Evolutionary conservation across 768 basidiomycete genomes (phyloP).

Genomic region (Dacryopinax spathularia): DNA sequence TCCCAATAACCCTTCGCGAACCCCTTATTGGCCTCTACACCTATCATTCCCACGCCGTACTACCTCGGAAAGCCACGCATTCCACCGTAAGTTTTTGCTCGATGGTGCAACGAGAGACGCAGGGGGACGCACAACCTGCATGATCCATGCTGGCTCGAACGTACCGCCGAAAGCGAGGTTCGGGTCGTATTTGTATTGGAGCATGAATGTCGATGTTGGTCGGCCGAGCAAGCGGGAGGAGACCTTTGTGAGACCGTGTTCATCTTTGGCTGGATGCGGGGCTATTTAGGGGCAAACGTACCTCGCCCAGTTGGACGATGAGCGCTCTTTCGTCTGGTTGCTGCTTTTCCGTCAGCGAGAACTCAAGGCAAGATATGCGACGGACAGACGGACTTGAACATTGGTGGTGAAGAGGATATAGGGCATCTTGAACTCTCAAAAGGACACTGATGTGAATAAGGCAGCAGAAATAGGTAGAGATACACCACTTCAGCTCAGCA

Average conservation of each 20-base stretch:
- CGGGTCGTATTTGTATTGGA: conserved; percentile 44
- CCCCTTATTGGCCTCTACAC: conserved; percentile 31
- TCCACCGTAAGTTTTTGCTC: too few relatives aligned
- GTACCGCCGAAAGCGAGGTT: conserved; percentile 47
- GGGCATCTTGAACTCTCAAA: too few relatives aligned
- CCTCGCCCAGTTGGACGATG: conserved; percentile 44
- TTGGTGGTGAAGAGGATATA: neutral
- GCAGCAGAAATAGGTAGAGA: too few relatives aligned
- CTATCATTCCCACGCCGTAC: conserved; percentile 41
- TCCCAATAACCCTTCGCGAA: conserved; percentile 44
- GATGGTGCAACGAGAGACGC: too few relatives aligned
- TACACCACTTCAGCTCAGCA: too few relatives aligned
- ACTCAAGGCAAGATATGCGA: neutral
- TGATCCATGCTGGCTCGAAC: conserved; percentile 49
- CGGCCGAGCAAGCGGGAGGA: conserved; percentile 40
- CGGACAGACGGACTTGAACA: neutral
- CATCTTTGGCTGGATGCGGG: neutral
- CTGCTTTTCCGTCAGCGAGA: conserved; percentile 1
- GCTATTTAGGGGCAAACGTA: conserved; percentile 20
- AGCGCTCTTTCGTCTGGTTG: conserved; percentile 25
- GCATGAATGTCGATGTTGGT: conserved; percentile 40
- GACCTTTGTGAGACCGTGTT: conserved; percentile 28
- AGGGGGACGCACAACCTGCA: conserved; percentile 47
- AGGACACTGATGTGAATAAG: too few relatives aligned
- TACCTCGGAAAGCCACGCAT: too few relatives aligned